These are phyloP conservation scores for Tuber microsphaerosporum DNA, from an alignment of 495 filamentous ascomycete species.

Conservation along the genomic window DNA sequence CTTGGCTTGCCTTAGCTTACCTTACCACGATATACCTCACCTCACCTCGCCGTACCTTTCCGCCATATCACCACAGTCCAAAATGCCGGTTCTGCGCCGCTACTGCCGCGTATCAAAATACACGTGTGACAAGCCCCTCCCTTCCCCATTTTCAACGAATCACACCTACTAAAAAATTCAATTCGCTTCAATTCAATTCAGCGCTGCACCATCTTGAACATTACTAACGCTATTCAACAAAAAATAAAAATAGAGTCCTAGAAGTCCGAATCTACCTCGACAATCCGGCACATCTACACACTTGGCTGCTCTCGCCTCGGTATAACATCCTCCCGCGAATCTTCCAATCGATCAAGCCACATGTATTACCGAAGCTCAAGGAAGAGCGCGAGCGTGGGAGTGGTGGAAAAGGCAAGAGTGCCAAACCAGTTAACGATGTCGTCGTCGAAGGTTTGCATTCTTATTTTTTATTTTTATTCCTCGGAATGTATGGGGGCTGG, in stretches of 20 bases:
- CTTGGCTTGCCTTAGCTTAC: neutral
- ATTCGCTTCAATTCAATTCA: neutral
- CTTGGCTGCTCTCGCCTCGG: constrained; percentile 72
- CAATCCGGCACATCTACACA: constrained; percentile 65
- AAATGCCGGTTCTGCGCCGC: constrained; percentile 38
- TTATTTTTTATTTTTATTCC: neutral
- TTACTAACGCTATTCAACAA: constrained; percentile 44
- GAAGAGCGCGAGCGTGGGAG: constrained; percentile 69
- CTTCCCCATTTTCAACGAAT: neutral
- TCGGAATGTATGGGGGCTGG: neutral
- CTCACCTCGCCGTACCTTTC: neutral
- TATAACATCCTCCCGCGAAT: constrained; percentile 70
- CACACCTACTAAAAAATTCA: constrained; percentile 10
- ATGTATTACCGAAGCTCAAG: constrained; percentile 79
- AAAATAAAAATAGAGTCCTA: constrained; percentile 81
- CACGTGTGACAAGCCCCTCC: constrained; percentile 23
- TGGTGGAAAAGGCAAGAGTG: constrained; percentile 52
- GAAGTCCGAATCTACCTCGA: constrained; percentile 95
- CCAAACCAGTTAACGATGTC: constrained; percentile 78
- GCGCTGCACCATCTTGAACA: neutral
- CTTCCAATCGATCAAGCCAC: constrained; percentile 71
- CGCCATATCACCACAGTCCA: neutral
- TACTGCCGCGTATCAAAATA: constrained; percentile 42
- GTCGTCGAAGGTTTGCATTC: constrained; percentile 61
- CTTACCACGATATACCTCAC: neutral